These are phyloP conservation scores for Chlorella variabilis DNA, from an alignment of 163 green algal species.

Conservation along the genomic window DNA sequence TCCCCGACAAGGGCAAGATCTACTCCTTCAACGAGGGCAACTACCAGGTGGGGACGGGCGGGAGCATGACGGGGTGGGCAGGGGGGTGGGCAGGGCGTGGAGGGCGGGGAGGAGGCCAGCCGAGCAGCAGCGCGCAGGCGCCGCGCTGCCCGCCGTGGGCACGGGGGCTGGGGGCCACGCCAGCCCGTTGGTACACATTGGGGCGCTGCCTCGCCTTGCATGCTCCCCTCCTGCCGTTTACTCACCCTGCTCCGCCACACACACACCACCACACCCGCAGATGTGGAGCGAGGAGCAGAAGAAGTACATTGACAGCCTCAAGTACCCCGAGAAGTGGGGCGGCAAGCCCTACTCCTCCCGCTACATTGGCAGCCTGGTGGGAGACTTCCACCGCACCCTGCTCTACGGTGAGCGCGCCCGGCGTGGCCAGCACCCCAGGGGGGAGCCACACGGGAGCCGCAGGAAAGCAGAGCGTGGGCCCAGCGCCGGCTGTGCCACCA, in stretches of 20 bases:
- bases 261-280: background rate
- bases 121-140: too few species aligned
- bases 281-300: conserved; percentile 75
- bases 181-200: too few species aligned
- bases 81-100: background rate
- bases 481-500: too few species aligned
- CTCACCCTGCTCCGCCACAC: too few species aligned
- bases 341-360: conserved; percentile 94
- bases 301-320: conserved; percentile 91
- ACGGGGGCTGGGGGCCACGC: too few species aligned
- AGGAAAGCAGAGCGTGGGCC: too few species aligned
- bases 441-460: background rate
- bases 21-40: conserved; percentile 99
- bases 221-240: too few species aligned
- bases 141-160: too few species aligned
- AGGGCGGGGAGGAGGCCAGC: too few species aligned
- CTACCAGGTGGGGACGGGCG: conserved; percentile 64
- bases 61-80: background rate
- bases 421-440: too few species aligned
- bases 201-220: too few species aligned
- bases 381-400: conserved; percentile 99
- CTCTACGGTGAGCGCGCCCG: conserved; percentile 87
- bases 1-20: conserved; percentile 90
- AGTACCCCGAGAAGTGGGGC: conserved; percentile 78
- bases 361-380: conserved; percentile 98